phyloP scores from a whole-genome alignment of 139 green algal genomes.

The Chlamydomonas incerta region DNA sequence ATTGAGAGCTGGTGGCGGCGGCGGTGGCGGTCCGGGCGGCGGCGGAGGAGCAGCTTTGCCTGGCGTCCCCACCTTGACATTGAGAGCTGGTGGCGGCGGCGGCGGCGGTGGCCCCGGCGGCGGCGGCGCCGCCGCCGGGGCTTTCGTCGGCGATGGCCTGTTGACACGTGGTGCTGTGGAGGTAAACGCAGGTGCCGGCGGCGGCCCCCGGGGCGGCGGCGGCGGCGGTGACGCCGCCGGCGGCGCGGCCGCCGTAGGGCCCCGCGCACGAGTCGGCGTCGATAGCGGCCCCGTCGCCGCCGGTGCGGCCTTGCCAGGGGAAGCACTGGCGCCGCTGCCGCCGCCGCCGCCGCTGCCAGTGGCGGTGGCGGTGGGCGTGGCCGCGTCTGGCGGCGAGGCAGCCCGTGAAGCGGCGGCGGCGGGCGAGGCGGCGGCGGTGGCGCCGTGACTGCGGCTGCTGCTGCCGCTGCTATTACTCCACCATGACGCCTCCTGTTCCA shows the following conservation, averaged over 20 bases:
- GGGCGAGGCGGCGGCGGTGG: too few relatives aligned
- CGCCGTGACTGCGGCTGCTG: neutral
- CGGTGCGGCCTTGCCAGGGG: too few relatives aligned
- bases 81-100: neutral
- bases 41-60: neutral
- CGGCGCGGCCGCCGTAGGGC: too few relatives aligned
- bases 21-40: neutral
- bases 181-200: neutral
- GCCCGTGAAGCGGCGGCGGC: neutral
- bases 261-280: neutral
- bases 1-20: too few relatives aligned
- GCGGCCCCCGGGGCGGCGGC: conserved; percentile 1
- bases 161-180: neutral
- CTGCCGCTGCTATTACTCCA: neutral
- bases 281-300: too few relatives aligned
- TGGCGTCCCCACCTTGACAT: neutral
- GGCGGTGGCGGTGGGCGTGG: too few relatives aligned
- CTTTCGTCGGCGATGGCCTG: neutral
- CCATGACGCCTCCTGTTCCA: conserved; percentile 2
- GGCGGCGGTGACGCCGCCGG: neutral
- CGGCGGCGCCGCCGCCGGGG: too few relatives aligned
- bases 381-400: neutral
- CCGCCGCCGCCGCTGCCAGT: neutral
- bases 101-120: conserved; percentile 3
- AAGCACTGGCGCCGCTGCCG: too few relatives aligned